Evolutionary conservation across 345 rosid species (phyloP).

Genomic region (Isatis tinctoria): DNA sequence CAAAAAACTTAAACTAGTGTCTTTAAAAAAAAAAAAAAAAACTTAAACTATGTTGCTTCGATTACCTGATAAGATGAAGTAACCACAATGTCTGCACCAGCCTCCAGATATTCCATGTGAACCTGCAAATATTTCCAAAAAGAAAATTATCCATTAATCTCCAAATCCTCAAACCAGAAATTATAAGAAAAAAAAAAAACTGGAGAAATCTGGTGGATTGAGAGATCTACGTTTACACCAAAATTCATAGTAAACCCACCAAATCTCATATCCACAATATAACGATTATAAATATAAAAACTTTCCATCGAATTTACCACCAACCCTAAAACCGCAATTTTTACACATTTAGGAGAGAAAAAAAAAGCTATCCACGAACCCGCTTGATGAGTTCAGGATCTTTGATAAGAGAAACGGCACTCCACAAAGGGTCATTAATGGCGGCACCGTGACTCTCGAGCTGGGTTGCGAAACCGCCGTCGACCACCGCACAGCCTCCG

Average conservation of each 20-base stretch:
- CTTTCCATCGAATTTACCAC: not conserved
- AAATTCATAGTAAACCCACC: not conserved
- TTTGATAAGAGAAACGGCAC: constrained; percentile 79
- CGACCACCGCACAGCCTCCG: constrained; percentile 89
- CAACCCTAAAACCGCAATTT: not conserved
- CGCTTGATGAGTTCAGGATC: constrained; percentile 63
- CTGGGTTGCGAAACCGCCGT: constrained; percentile 96
- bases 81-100: constrained; percentile 87
- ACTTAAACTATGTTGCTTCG: not conserved
- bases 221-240: not conserved
- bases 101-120: constrained; percentile 83
- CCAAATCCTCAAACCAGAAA: not conserved
- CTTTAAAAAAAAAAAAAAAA: not conserved
- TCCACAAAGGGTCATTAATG: constrained; percentile 90
- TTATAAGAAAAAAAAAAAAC: not conserved
- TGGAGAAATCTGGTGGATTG: not conserved
- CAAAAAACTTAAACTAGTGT: too few relatives aligned
- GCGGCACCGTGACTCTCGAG: constrained; percentile 80
- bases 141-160: not conserved
- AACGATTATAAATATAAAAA: not conserved
- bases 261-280: not conserved
- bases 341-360: not conserved
- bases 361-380: constrained; percentile 30
- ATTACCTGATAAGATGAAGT: constrained; percentile 90
- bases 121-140: constrained; percentile 45